These are phyloP conservation scores for Saussurea involucrata DNA, from an alignment of 129 eudicot genomes.

Conservation along the genomic window DNA sequence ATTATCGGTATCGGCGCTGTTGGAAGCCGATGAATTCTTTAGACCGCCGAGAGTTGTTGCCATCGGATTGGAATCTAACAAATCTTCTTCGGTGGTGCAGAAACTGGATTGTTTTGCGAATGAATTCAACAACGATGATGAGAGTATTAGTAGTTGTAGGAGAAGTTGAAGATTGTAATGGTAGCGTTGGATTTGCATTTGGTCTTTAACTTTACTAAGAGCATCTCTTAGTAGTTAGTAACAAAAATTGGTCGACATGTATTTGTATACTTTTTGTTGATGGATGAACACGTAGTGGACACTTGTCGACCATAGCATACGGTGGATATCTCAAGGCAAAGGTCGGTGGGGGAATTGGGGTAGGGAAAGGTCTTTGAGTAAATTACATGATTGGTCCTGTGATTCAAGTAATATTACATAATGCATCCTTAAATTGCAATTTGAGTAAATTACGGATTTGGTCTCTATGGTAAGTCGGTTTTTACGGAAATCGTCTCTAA, in stretches of 20 bases:
- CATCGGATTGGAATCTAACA: constrained; percentile 30
- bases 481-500: no score
- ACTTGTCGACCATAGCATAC: constrained; percentile 1
- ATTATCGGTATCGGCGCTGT: constrained; percentile 35
- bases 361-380: no score
- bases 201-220: background rate
- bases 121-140: constrained; percentile 14
- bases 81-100: constrained; percentile 16
- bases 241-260: constrained; percentile 1
- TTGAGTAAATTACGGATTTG: no score
- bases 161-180: background rate
- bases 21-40: constrained; percentile 32
- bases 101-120: constrained; percentile 14
- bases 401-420: no score
- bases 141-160: constrained; percentile 5
- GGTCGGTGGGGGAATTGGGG: background rate
- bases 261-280: background rate
- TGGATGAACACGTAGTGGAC: constrained; percentile 5
- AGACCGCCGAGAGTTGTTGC: constrained; percentile 51
- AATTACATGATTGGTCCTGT: no score
- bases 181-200: constrained; percentile 37
- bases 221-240: background rate
- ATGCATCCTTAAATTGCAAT: no score
- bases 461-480: no score
- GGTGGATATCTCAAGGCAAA: constrained; percentile 8